Conservation (phyloP, 352 stramenopile species). For the Phytopythium mirpurense region DNA sequence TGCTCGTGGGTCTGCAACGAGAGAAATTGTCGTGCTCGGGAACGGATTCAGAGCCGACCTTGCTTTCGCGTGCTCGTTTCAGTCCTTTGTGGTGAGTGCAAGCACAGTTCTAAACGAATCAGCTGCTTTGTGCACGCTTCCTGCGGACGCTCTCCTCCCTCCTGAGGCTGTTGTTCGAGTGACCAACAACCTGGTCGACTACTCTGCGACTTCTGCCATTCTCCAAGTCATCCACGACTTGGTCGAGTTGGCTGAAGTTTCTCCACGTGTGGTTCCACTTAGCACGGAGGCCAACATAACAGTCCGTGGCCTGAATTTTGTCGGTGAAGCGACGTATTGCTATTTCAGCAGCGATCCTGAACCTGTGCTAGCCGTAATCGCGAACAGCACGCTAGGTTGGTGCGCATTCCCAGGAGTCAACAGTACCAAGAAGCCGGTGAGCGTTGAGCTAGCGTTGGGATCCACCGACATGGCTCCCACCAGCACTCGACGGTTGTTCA, state of each 20-base stretch:
- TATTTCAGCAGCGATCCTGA: constrained; percentile 14
- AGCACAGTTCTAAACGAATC: constrained; percentile 6
- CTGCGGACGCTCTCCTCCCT: background rate
- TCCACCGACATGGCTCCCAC: constrained; percentile 8
- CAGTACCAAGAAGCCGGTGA: background rate
- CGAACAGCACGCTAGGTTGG: constrained; percentile 11
- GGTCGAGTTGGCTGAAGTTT: constrained; percentile 14
- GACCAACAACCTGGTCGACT: constrained; percentile 3
- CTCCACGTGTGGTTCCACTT: constrained; percentile 16
- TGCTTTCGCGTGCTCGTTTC: constrained; percentile 8
- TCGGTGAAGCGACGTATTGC: constrained; percentile 19
- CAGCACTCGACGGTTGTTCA: constrained; percentile 9
- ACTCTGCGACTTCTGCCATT: constrained; percentile 1
- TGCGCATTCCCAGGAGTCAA: constrained; percentile 16
- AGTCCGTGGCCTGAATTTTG: constrained; percentile 19
- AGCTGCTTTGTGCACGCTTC: constrained; percentile 3
- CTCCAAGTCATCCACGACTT: constrained; percentile 5
- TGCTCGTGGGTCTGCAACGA: background rate
- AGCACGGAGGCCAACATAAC: constrained; percentile 20
- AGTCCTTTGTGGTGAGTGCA: background rate
- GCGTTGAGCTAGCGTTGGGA: constrained; percentile 14
- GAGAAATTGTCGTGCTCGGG: constrained; percentile 3
- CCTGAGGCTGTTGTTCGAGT: background rate
- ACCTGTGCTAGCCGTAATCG: constrained; percentile 10
- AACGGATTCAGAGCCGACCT: constrained; percentile 7